phyloP scores from a whole-genome alignment of 2,329 filamentous ascomycete genomes.

The Aureobasidium sp. region DNA sequence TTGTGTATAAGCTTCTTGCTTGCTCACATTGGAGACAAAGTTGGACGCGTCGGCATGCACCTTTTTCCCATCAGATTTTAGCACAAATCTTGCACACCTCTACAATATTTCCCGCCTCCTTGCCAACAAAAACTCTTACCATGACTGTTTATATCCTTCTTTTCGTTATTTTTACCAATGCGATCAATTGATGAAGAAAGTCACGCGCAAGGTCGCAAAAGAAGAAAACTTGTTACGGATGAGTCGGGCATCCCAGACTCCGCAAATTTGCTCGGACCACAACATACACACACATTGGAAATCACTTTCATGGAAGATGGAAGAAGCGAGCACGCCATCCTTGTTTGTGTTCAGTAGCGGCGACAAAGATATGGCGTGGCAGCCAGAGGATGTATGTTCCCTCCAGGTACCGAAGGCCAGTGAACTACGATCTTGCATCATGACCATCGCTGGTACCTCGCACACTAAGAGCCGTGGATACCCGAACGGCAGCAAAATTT shows the following conservation, averaged over 20 bases:
- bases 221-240: neutral
- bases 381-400: neutral
- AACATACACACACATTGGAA: neutral
- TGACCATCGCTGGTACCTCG: neutral
- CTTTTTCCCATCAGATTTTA: slow-evolving; percentile 27
- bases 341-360: neutral
- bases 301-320: neutral
- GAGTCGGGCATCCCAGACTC: slow-evolving; percentile 2
- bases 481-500: neutral
- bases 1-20: slow-evolving; percentile 67
- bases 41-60: slow-evolving; percentile 75
- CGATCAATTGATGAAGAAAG: neutral
- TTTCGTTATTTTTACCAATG: neutral
- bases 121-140: neutral
- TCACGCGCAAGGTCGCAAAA: neutral
- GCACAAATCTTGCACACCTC: neutral
- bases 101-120: neutral
- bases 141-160: neutral
- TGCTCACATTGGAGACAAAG: slow-evolving; percentile 60
- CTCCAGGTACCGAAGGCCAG: neutral
- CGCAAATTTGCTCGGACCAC: slow-evolving; percentile 11
- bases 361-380: neutral
- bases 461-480: neutral
- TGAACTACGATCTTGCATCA: neutral
- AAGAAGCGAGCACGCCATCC: neutral